Evolutionary conservation across 2,329 filamentous ascomycete species (phyloP).

Genomic region (Hypoxylon sp.): DNA sequence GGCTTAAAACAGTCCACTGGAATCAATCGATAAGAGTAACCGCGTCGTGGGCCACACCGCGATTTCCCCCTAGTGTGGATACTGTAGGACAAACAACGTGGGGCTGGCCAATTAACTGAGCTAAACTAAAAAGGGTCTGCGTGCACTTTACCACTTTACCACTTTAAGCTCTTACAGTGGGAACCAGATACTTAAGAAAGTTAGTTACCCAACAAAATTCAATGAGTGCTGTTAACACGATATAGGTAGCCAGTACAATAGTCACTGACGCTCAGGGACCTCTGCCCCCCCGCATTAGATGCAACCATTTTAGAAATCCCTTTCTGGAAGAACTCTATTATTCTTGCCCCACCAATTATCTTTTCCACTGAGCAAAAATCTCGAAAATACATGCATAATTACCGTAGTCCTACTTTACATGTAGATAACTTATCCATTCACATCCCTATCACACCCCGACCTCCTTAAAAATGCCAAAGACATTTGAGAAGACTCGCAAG

Average conservation of each 20-base stretch:
- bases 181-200: neutral
- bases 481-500: conserved; percentile 87
- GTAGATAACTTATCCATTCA: conserved; percentile 1
- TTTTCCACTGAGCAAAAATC: conserved; percentile 24
- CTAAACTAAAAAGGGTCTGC: neutral
- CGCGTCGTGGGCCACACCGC: conserved; percentile 51
- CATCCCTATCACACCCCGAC: conserved; percentile 10
- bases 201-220: neutral
- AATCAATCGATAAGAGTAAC: conserved; percentile 47
- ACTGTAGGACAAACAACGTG: conserved; percentile 43
- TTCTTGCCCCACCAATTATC: conserved; percentile 25
- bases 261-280: conserved; percentile 4
- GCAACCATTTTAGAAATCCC: conserved; percentile 8
- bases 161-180: neutral
- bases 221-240: neutral
- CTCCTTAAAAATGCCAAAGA: conserved; percentile 74
- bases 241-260: neutral
- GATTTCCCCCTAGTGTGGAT: conserved; percentile 39
- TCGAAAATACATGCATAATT: conserved; percentile 11
- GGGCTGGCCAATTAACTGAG: conserved; percentile 33
- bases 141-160: neutral
- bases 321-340: conserved; percentile 29
- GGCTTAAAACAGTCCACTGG: conserved; percentile 11
- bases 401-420: neutral
- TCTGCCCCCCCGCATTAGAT: conserved; percentile 2